phyloP scores from a whole-genome alignment of 805 yeast genomes.

The Hyphopichia homilentoma region DNA sequence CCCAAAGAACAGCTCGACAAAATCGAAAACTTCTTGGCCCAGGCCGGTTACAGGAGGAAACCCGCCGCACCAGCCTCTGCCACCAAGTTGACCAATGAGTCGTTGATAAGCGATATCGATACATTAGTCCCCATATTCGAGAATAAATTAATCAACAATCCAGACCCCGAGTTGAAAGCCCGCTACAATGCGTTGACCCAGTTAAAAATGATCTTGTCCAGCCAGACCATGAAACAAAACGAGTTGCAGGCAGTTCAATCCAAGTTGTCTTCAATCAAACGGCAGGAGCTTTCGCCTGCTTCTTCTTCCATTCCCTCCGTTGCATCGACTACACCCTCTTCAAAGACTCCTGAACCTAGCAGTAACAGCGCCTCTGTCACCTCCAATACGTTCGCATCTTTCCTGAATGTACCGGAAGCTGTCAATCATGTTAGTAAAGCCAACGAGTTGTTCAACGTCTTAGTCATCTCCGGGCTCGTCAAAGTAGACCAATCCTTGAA shows the following conservation, averaged over 20 bases:
- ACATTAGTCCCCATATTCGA: conserved; percentile 41
- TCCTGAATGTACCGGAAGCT: conserved; percentile 1
- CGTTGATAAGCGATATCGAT: conserved; percentile 32
- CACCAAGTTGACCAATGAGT: conserved; percentile 14
- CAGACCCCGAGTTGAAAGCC: conserved; percentile 40
- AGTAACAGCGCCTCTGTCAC: conserved; percentile 9
- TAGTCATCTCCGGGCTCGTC: conserved; percentile 36
- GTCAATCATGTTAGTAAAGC: conserved; percentile 12
- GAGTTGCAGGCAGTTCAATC: conserved; percentile 36
- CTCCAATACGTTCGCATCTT: conserved; percentile 8
- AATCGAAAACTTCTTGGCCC: conserved; percentile 66
- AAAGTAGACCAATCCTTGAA: conserved; percentile 37
- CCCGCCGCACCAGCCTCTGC: conserved; percentile 5
- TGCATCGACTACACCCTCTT: background rate
- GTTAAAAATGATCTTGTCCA: conserved; percentile 37
- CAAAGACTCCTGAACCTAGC: background rate
- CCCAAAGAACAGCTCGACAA: conserved; percentile 63
- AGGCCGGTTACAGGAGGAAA: conserved; percentile 21
- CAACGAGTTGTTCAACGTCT: conserved; percentile 28
- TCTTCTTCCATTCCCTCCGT: conserved; percentile 6
- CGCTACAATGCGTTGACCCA: conserved; percentile 44
- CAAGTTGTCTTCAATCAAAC: conserved; percentile 36
- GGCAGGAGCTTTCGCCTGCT: conserved; percentile 19
- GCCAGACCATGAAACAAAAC: conserved; percentile 27
- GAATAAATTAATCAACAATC: conserved; percentile 29